Conservation (phyloP, 2,329 filamentous ascomycete species). For the Thielaviopsis musarum region DNA sequence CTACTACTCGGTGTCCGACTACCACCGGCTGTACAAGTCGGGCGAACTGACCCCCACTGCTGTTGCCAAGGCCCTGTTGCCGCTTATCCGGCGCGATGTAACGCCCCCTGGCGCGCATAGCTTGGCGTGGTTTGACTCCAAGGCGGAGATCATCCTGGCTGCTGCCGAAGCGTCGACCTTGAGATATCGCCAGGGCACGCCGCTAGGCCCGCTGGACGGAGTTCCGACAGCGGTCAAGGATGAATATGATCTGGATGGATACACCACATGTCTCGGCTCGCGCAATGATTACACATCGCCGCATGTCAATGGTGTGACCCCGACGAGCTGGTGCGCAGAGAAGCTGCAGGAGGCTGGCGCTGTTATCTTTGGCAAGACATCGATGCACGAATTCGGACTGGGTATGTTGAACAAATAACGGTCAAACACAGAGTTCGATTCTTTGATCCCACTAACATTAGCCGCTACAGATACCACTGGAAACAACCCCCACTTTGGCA, state of each 20-base stretch:
- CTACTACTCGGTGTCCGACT: slow-evolving; percentile 26
- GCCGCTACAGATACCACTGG: slow-evolving; percentile 44
- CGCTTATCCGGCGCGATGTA: slow-evolving; percentile 26
- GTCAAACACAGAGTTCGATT: not conserved
- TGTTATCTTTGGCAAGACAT: slow-evolving; percentile 53
- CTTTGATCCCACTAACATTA: not conserved
- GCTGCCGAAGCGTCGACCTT: slow-evolving; percentile 28
- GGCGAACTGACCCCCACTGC: slow-evolving; percentile 29
- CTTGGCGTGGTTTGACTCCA: slow-evolving; percentile 28
- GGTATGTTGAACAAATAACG: slow-evolving; percentile 25
- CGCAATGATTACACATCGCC: slow-evolving; percentile 40
- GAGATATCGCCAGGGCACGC: slow-evolving; percentile 34
- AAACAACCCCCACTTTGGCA: slow-evolving; percentile 57
- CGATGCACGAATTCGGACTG: slow-evolving; percentile 62
- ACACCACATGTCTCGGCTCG: slow-evolving; percentile 48
- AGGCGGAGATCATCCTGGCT: slow-evolving; percentile 23
- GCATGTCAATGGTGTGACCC: slow-evolving; percentile 18
- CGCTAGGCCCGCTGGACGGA: slow-evolving; percentile 51
- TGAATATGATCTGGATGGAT: slow-evolving; percentile 59
- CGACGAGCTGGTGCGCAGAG: slow-evolving; percentile 53
- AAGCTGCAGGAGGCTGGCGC: slow-evolving; percentile 55
- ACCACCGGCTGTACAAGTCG: slow-evolving; percentile 27
- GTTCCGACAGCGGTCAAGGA: slow-evolving; percentile 63
- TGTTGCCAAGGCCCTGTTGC: slow-evolving; percentile 28
- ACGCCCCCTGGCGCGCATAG: slow-evolving; percentile 24